phyloP scores from a whole-genome alignment of 495 filamentous ascomycete species.

The Penicillium goetzii region DNA sequence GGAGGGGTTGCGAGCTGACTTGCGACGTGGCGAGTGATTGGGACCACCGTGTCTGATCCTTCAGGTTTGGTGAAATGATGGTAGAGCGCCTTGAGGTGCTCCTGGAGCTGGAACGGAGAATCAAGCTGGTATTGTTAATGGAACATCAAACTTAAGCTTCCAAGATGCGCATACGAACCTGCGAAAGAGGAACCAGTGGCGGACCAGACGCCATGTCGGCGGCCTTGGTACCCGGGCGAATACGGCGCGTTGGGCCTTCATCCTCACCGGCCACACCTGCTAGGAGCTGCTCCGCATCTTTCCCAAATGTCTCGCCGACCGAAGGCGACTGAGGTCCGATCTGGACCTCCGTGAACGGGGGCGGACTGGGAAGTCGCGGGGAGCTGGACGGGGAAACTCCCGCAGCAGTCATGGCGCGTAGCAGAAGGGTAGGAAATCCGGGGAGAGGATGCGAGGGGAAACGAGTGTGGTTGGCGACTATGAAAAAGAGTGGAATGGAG shows the following conservation, averaged over 20 bases:
- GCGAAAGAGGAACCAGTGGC: slow-evolving; percentile 78
- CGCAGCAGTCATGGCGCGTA: slow-evolving; percentile 50
- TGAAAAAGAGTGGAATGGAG: slow-evolving; percentile 30
- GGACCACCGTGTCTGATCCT: slow-evolving; percentile 56
- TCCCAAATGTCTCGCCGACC: slow-evolving; percentile 55
- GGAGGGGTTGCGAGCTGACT: slow-evolving; percentile 75
- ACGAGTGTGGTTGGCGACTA: slow-evolving; percentile 25
- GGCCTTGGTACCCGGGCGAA: slow-evolving; percentile 88
- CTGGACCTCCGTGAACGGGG: slow-evolving; percentile 88
- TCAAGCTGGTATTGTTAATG: slow-evolving; percentile 66
- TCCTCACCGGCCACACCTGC: slow-evolving; percentile 56
- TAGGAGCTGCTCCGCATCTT: slow-evolving; percentile 40
- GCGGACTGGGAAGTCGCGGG: slow-evolving; percentile 84
- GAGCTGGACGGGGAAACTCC: slow-evolving; percentile 75
- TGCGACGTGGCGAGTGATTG: slow-evolving; percentile 76
- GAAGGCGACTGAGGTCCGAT: slow-evolving; percentile 82
- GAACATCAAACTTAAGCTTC: not conserved
- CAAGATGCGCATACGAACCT: slow-evolving; percentile 57
- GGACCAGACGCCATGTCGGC: slow-evolving; percentile 90
- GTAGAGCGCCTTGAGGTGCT: slow-evolving; percentile 93
- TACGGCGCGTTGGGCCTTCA: slow-evolving; percentile 74
- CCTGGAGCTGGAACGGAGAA: slow-evolving; percentile 96
- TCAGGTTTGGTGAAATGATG: slow-evolving; percentile 71
- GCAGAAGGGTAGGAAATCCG: slow-evolving; percentile 3
- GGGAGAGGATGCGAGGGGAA: slow-evolving; percentile 25